Base-by-base conservation (phyloP, 192 early-diverging fungal genomes). In the Jimgerdemannia lactiflua region DNA sequence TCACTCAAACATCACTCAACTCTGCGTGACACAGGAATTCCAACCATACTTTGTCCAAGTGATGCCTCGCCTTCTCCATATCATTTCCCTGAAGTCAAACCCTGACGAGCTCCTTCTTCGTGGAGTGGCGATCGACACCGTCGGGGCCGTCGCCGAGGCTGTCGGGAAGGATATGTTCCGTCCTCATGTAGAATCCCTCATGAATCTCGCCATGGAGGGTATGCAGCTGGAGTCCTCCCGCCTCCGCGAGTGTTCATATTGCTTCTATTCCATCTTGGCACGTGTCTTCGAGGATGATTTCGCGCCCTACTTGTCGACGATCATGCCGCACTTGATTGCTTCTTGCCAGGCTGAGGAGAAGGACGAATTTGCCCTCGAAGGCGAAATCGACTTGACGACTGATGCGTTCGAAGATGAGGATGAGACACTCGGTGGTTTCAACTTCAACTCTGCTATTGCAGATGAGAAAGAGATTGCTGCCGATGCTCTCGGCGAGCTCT, bases 381-480 rank as follows among this genome's bases (percentile, higher is more conserved):
- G 70, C 43, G 83, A 82, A 72, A 77, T 83, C 65, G 81, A 83
- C 67, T 67, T 83, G 17, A 79, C 81, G 39, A 71, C 75, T 3
- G 86, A 87, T 29, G 86, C 84, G 9, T 70, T 78, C 40, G 88
- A 87, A 17, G 89, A 85, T 42, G 88, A 90, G 42, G 88, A 89
- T 3, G 86, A 90, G 41, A 90, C 88, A 20, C 86, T 91, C 19
- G 76, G 79, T n/a, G 81, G 80, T n/a, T 84, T 91, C 70, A 87
- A 85, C 39, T 84, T 94, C 68, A 92, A 87, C 74, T 92, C 92
- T 41, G 95, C 91, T 20, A 86, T 97, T 79, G 93, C 95, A 4
- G 94, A 96, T 64, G 96, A 97, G 78, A 97, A 97, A 85, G 96
- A 97, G 79, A 89, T 94, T 67, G 95, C 96, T 40, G 93, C 92